Conservation (phyloP, 495 filamentous ascomycete species). For the Penicillium roqueforti region DNA sequence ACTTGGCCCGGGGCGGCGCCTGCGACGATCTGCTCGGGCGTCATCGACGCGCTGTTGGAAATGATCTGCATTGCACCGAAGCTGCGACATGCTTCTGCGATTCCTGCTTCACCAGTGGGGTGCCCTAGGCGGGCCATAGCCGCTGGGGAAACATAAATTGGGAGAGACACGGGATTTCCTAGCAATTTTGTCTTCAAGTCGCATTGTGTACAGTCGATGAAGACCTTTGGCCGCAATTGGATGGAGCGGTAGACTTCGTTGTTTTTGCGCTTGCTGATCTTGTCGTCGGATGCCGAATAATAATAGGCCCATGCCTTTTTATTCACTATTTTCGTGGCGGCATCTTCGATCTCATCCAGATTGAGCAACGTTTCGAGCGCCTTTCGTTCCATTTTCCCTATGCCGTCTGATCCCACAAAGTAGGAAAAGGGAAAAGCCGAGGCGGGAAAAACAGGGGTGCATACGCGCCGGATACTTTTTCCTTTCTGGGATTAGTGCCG, state of each 20-base stretch:
- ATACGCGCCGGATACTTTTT: not conserved
- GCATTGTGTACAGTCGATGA: slow-evolving; percentile 72
- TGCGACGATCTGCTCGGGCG: slow-evolving; percentile 78
- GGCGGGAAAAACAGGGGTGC: not conserved
- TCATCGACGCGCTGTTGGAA: slow-evolving; percentile 82
- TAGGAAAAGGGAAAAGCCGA: not conserved
- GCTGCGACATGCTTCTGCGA: slow-evolving; percentile 67
- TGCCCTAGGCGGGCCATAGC: slow-evolving; percentile 89
- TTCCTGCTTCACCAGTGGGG: slow-evolving; percentile 81
- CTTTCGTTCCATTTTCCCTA: not conserved
- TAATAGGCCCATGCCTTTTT: slow-evolving; percentile 91
- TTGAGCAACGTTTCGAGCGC: slow-evolving; percentile 70
- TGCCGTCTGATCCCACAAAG: not conserved
- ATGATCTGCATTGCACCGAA: slow-evolving; percentile 79
- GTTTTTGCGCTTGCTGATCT: slow-evolving; percentile 72
- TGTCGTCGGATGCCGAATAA: slow-evolving; percentile 81
- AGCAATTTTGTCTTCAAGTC: slow-evolving; percentile 64
- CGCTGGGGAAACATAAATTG: slow-evolving; percentile 80
- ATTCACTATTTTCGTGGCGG: slow-evolving; percentile 43
- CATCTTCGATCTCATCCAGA: slow-evolving; percentile 45
- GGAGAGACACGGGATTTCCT: slow-evolving; percentile 62
- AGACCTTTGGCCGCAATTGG: slow-evolving; percentile 77
- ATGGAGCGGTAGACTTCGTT: slow-evolving; percentile 71
- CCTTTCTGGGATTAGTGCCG: not conserved
- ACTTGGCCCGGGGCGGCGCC: slow-evolving; percentile 61